Evolutionary conservation across 2,329 filamentous ascomycete species (phyloP).

Genomic region (Talaromyces amestolkiae): DNA sequence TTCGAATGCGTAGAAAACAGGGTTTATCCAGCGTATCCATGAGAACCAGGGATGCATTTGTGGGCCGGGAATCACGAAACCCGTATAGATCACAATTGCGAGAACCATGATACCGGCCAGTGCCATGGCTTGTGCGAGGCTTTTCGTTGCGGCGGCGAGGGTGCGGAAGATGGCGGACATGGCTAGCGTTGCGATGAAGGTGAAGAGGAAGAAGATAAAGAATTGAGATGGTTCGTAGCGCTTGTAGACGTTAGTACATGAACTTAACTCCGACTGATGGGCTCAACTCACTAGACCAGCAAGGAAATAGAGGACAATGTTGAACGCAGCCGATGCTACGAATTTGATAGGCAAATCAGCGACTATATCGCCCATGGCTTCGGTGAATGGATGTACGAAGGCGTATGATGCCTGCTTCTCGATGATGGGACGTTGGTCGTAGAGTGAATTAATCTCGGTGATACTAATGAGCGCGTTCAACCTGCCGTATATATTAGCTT

Average conservation of each 20-base stretch:
- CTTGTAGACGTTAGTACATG: constrained; percentile 24
- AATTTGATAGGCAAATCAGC: constrained; percentile 85
- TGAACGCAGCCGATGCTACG: constrained; percentile 69
- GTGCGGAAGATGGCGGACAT: constrained; percentile 61
- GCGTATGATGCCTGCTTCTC: constrained; percentile 88
- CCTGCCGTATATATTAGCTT: background rate
- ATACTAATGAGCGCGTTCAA: constrained; percentile 61
- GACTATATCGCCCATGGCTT: constrained; percentile 81
- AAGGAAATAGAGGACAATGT: constrained; percentile 82
- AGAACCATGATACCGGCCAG: constrained; percentile 54
- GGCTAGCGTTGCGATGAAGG: constrained; percentile 57
- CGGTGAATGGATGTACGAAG: constrained; percentile 83
- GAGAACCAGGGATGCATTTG: constrained; percentile 63
- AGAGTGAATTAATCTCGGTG: constrained; percentile 77
- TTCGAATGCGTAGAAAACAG: constrained; percentile 65
- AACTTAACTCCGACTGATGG: background rate
- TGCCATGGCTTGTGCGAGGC: constrained; percentile 62
- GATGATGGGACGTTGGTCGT: constrained; percentile 85
- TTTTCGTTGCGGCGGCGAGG: constrained; percentile 58
- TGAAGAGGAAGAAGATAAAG: constrained; percentile 64
- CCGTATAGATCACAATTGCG: constrained; percentile 64
- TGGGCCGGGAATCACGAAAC: constrained; percentile 60
- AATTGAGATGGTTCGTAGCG: constrained; percentile 47
- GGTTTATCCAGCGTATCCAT: constrained; percentile 67
- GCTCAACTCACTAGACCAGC: constrained; percentile 39